phyloP scores from a whole-genome alignment of 768 basidiomycete species.

The Agaricus sinodeliciosus region DNA sequence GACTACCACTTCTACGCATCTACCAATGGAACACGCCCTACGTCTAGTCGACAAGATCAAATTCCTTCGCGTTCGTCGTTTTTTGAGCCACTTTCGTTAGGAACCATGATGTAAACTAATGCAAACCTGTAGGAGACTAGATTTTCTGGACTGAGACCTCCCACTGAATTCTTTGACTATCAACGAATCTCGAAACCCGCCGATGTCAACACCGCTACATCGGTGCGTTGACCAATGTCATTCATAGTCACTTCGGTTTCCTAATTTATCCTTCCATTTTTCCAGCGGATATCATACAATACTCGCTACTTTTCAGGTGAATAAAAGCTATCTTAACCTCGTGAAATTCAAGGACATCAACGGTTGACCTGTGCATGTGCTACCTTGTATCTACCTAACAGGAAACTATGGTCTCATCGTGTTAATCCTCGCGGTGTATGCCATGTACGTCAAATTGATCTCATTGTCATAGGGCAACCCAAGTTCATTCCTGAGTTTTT shows the following conservation, averaged over 20 bases:
- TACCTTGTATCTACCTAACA: conserved; percentile 16
- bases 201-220: conserved; percentile 73
- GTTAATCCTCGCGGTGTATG: conserved; percentile 75
- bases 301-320: conserved; percentile 82
- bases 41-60: conserved; percentile 66
- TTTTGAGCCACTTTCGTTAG: background rate
- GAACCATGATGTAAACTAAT: background rate
- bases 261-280: conserved; percentile 2
- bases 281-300: conserved; percentile 88
- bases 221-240: conserved; percentile 50
- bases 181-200: conserved; percentile 80
- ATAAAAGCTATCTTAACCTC: conserved; percentile 1
- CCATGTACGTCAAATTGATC: conserved; percentile 45
- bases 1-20: conserved; percentile 11
- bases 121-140: conserved; percentile 60
- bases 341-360: too few relatives aligned
- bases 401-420: conserved; percentile 88
- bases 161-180: conserved; percentile 76
- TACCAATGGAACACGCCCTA: conserved; percentile 56
- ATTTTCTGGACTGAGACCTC: conserved; percentile 66
- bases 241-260: background rate
- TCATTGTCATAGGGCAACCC: background rate
- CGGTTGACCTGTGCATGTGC: too few relatives aligned
- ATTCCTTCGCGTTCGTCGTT: conserved; percentile 52
- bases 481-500: too few relatives aligned